A percentile compares a stretch with the other conserved stretches of the same genome.
These are phyloP conservation scores for Aspergillus sp. DNA, from an alignment of 2,329 filamentous ascomycete species.

Conservation along the genomic window DNA sequence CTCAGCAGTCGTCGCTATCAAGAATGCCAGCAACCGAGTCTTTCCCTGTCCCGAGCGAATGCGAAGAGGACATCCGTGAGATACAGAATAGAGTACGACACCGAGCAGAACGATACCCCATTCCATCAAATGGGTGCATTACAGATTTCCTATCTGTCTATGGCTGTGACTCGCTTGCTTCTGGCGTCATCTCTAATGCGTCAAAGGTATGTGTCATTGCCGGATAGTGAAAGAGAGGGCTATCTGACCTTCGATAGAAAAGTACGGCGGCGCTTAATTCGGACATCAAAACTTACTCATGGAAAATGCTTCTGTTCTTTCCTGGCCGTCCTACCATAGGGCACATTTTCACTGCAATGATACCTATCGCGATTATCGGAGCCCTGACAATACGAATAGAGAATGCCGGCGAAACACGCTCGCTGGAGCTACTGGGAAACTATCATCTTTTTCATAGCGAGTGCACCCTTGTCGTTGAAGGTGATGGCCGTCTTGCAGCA, in stretches of 20 bases:
- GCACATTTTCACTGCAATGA: not conserved
- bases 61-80: not conserved
- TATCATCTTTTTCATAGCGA: not conserved
- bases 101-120: constrained; percentile 1
- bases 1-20: not conserved
- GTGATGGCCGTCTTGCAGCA: not conserved
- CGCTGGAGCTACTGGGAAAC: not conserved
- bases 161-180: constrained; percentile 1
- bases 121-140: not conserved
- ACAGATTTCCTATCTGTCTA: constrained; percentile 1
- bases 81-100: constrained; percentile 1
- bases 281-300: constrained; percentile 1
- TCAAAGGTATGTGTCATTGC: constrained; percentile 2
- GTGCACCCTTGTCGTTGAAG: not conserved
- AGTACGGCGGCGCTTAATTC: not conserved
- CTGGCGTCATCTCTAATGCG: not conserved
- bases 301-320: not conserved
- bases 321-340: not conserved
- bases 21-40: constrained; percentile 1
- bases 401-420: not conserved
- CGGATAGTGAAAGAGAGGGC: not conserved
- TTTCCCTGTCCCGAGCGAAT: not conserved
- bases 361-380: not conserved
- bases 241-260: constrained; percentile 1
- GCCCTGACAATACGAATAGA: not conserved